phyloP scores from a whole-genome alignment of 805 yeast genomes.

The Blastobotrys chiropterorum region DNA sequence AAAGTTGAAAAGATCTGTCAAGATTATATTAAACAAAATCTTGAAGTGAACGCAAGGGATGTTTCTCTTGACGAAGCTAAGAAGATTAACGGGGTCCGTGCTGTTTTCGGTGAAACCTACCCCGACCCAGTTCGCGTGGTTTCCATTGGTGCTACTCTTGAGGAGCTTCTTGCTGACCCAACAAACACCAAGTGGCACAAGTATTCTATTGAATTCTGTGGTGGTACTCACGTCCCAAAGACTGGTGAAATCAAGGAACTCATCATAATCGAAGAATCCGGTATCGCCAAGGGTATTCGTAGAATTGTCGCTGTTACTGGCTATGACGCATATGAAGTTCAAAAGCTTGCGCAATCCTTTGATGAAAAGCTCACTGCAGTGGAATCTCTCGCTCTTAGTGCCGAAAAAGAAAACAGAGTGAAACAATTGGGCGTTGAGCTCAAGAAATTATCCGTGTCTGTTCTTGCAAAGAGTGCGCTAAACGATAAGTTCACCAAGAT shows the following conservation, averaged over 20 bases:
- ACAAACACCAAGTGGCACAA: slow-evolving; percentile 66
- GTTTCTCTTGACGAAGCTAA: slow-evolving; percentile 70
- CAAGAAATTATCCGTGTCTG: slow-evolving; percentile 77
- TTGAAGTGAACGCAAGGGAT: slow-evolving; percentile 73
- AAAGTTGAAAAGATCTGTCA: slow-evolving; percentile 72
- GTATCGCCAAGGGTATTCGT: slow-evolving; percentile 98
- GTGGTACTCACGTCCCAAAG: slow-evolving; percentile 94
- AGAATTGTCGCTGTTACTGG: slow-evolving; percentile 98
- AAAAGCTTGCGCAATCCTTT: slow-evolving; percentile 73
- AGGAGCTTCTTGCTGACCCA: slow-evolving; percentile 70
- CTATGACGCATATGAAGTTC: slow-evolving; percentile 81
- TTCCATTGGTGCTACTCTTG: slow-evolving; percentile 87
- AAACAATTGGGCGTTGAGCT: slow-evolving; percentile 81
- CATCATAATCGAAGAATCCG: slow-evolving; percentile 87
- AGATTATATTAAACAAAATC: slow-evolving; percentile 62
- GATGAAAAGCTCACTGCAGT: slow-evolving; percentile 53
- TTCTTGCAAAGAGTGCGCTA: slow-evolving; percentile 68
- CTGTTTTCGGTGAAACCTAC: slow-evolving; percentile 97
- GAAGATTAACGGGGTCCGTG: slow-evolving; percentile 79
- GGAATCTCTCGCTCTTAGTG: slow-evolving; percentile 61
- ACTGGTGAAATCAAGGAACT: slow-evolving; percentile 92
- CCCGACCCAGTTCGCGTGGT: slow-evolving; percentile 99
- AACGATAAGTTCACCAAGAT: slow-evolving; percentile 67
- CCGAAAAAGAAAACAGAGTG: slow-evolving; percentile 70
- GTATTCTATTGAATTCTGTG: slow-evolving; percentile 91